Conservation (phyloP, 108 stramenopile genomes). For the Skeletonema marinoi region DNA sequence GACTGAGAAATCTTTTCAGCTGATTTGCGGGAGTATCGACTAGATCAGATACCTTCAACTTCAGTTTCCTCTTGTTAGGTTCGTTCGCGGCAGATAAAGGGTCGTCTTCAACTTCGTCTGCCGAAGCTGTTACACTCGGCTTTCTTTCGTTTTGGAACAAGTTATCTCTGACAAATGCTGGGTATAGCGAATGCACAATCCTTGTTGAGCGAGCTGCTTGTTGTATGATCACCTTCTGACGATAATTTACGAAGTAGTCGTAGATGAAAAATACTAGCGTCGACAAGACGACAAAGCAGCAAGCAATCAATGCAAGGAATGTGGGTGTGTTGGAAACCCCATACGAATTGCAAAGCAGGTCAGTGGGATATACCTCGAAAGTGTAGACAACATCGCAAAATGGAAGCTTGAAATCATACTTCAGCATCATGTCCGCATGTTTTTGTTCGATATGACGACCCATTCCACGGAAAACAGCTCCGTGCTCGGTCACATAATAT, state of each 20-base stretch:
- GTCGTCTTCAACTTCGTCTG: not conserved
- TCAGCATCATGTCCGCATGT: not conserved
- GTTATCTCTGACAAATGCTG: conserved; percentile 47
- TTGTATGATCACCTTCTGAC: conserved; percentile 30
- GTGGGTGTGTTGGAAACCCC: conserved; percentile 13
- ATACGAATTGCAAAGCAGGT: not conserved
- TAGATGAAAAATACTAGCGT: conserved; percentile 27
- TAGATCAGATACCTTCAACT: conserved; percentile 4
- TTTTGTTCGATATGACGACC: not conserved
- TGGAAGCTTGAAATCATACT: not conserved
- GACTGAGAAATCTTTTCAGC: conserved; percentile 2
- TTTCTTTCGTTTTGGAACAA: conserved; percentile 16
- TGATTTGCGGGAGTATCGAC: not conserved
- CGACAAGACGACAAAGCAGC: conserved; percentile 10
- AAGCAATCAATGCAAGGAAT: not conserved
- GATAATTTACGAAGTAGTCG: conserved; percentile 33
- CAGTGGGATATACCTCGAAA: conserved; percentile 4
- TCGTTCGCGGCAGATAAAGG: not conserved
- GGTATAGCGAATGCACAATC: conserved; percentile 50
- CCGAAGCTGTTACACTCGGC: not conserved
- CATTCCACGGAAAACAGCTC: not conserved
- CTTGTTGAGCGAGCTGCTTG: conserved; percentile 25
- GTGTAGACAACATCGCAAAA: not conserved
- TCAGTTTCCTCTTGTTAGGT: not conserved
- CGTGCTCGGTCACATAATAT: conserved; percentile 10